phyloP scores from a whole-genome alignment of 345 rosid species.

The Bruguiera sexangula region DNA sequence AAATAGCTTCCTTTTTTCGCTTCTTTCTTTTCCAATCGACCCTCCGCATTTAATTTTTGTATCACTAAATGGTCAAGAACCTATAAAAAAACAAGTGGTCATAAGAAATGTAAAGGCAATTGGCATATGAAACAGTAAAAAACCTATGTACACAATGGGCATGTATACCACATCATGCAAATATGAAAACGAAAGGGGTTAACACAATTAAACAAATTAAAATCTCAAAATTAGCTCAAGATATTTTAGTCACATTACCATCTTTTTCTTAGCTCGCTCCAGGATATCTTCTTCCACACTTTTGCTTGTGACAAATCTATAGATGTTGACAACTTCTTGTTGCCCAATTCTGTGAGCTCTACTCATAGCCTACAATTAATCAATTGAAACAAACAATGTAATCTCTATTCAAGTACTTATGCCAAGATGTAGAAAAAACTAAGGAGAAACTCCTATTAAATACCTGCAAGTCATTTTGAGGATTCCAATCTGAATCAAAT shows the following conservation, averaged over 20 bases:
- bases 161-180: neutral
- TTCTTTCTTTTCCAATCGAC: constrained; percentile 98
- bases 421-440: neutral
- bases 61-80: constrained; percentile 99
- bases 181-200: neutral
- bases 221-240: constrained; percentile 3
- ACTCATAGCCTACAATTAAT: constrained; percentile 80
- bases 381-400: constrained; percentile 4
- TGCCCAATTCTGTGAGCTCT: constrained; percentile 99
- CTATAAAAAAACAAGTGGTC: constrained; percentile 36
- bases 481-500: constrained; percentile 99
- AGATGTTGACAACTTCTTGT: constrained; percentile 95
- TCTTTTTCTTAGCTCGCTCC: constrained; percentile 98
- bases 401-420: neutral
- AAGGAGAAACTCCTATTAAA: constrained; percentile 6
- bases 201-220: neutral
- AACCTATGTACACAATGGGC: neutral
- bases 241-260: constrained; percentile 45
- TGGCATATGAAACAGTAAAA: neutral
- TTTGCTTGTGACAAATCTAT: constrained; percentile 98
- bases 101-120: constrained; percentile 6
- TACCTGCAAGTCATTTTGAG: constrained; percentile 98
- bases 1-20: constrained; percentile 79
- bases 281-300: constrained; percentile 99
- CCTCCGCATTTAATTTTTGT: constrained; percentile 98